These are phyloP conservation scores for Astrocystis sublimbata DNA, from an alignment of 495 filamentous ascomycete genomes.

Conservation along the genomic window DNA sequence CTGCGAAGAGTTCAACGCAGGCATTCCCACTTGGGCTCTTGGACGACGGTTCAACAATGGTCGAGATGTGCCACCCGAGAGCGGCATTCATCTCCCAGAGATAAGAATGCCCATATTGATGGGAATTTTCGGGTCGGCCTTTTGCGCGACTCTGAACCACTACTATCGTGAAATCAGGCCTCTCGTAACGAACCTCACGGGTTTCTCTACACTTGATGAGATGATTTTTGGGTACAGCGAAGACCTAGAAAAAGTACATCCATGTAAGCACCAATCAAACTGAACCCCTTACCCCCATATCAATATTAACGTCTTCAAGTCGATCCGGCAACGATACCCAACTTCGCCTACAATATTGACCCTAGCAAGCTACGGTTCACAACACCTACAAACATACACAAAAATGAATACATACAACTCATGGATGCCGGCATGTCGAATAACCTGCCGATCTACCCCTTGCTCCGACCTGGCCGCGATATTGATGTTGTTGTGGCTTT, in stretches of 20 bases:
- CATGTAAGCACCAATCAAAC: constrained; percentile 32
- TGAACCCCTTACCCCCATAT: not conserved
- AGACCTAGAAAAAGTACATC: constrained; percentile 85
- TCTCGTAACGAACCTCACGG: constrained; percentile 67
- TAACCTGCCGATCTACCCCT: constrained; percentile 92
- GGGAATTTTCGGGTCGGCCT: constrained; percentile 93
- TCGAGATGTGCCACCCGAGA: constrained; percentile 54
- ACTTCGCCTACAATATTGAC: constrained; percentile 80
- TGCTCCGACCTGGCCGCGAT: constrained; percentile 81
- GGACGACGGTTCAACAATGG: constrained; percentile 80
- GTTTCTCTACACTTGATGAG: constrained; percentile 78
- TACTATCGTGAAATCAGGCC: constrained; percentile 94
- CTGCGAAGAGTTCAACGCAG: constrained; percentile 83
- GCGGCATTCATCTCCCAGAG: constrained; percentile 71
- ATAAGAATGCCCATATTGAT: constrained; percentile 76
- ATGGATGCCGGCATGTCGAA: constrained; percentile 99
- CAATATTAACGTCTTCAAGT: constrained; percentile 36
- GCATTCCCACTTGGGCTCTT: constrained; percentile 92
- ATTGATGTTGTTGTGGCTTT: constrained; percentile 92
- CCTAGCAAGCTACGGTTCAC: constrained; percentile 64
- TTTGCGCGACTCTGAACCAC: constrained; percentile 91
- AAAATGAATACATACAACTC: constrained; percentile 70
- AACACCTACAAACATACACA: constrained; percentile 71
- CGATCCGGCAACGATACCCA: constrained; percentile 83
- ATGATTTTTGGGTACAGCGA: constrained; percentile 79